phyloP scores from a whole-genome alignment of 2,329 filamentous ascomycete genomes.

The Colletotrichum chlorophyti region DNA sequence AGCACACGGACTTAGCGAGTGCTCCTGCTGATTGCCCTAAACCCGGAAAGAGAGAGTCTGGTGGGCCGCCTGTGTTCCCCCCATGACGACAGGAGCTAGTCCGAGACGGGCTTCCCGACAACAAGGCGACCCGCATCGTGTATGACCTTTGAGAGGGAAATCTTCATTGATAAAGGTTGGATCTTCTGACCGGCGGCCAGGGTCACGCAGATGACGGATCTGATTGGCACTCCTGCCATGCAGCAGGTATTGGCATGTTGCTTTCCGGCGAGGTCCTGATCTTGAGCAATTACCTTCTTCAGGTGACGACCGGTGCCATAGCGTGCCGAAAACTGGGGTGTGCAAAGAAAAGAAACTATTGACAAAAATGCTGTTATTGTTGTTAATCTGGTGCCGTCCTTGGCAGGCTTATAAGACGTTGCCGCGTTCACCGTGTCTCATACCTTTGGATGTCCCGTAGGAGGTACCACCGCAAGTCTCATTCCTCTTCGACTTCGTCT shows the following conservation, averaged over 20 bases:
- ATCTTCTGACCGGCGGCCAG: not conserved
- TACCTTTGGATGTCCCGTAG: not conserved
- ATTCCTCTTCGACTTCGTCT: not conserved
- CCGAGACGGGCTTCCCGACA: too few species aligned
- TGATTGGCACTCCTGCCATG: constrained; percentile 7
- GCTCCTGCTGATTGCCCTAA: too few species aligned
- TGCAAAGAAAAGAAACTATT: constrained; percentile 5
- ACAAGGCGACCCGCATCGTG: too few species aligned
- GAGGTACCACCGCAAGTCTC: not conserved
- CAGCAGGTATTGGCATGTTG: constrained; percentile 1
- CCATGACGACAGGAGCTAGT: too few species aligned
- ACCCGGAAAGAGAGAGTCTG: too few species aligned
- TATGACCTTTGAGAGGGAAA: too few species aligned
- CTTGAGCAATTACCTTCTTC: not conserved
- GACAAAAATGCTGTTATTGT: too few species aligned
- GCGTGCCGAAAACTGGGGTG: not conserved
- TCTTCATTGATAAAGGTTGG: too few species aligned
- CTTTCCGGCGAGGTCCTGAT: constrained; percentile 13
- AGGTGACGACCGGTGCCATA: not conserved
- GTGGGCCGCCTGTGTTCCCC: too few species aligned
- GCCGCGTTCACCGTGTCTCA: not conserved
- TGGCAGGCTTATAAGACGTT: constrained; percentile 1
- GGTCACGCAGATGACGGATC: not conserved
- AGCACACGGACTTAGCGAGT: too few species aligned
- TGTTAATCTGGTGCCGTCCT: not conserved